phyloP scores from a whole-genome alignment of 2,329 filamentous ascomycete genomes.

The Xylariaceae sp. region DNA sequence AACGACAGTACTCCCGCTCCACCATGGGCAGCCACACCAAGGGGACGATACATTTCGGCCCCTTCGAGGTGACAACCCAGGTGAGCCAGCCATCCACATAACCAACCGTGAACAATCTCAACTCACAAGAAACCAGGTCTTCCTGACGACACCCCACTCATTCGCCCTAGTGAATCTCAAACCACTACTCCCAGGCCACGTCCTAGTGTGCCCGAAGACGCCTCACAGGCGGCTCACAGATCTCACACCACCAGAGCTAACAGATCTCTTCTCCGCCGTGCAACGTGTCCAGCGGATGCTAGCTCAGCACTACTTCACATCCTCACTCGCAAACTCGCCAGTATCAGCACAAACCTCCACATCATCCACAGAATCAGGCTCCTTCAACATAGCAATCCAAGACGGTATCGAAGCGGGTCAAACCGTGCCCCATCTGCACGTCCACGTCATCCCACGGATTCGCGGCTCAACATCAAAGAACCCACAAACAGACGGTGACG shows the following conservation, averaged over 20 bases:
- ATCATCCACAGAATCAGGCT: constrained; percentile 42
- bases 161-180: constrained; percentile 96
- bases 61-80: constrained; percentile 73
- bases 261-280: constrained; percentile 83
- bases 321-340: constrained; percentile 9
- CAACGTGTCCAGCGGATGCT: constrained; percentile 80
- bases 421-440: constrained; percentile 90
- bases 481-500: constrained; percentile 25
- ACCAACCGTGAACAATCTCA: not conserved
- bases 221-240: constrained; percentile 72
- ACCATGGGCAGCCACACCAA: not conserved
- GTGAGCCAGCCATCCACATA: constrained; percentile 40
- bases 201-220: constrained; percentile 78
- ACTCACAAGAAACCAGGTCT: constrained; percentile 60
- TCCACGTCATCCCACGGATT: constrained; percentile 54
- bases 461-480: constrained; percentile 30
- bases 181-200: constrained; percentile 87
- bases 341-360: not conserved
- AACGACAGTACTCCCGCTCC: too few species aligned
- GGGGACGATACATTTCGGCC: constrained; percentile 63
- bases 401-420: constrained; percentile 89
- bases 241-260: constrained; percentile 66
- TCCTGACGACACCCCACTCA: constrained; percentile 73
- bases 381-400: constrained; percentile 93
- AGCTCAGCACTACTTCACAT: constrained; percentile 51